Conservation (phyloP, 306 rosid genomes). For the Cicer cuneatum region DNA sequence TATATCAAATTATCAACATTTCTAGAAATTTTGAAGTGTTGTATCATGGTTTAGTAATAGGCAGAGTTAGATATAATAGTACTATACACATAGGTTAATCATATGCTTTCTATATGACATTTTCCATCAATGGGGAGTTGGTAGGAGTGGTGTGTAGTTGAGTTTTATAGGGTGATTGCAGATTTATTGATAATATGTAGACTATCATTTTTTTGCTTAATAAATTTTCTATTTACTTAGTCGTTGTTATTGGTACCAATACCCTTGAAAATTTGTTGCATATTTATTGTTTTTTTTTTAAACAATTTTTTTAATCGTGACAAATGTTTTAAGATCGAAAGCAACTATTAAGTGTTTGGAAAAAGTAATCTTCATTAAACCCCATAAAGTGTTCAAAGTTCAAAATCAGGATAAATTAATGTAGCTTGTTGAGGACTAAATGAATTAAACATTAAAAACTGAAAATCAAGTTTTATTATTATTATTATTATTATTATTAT, state of each 20-base stretch:
- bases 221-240: not conserved
- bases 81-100: constrained; percentile 25
- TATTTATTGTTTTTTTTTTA: not conserved
- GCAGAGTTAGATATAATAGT: constrained; percentile 22
- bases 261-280: not conserved
- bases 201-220: not conserved
- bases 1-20: constrained; percentile 18
- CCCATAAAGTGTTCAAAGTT: too few species aligned
- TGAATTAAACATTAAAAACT: too few species aligned
- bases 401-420: too few species aligned
- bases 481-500: too few species aligned
- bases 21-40: constrained; percentile 26
- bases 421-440: too few species aligned
- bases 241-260: not conserved
- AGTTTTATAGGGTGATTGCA: not conserved
- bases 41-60: constrained; percentile 34
- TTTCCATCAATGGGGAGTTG: not conserved
- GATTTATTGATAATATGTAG: not conserved
- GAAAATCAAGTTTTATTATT: too few species aligned
- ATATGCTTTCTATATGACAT: not conserved
- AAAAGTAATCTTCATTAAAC: not conserved
- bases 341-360: not conserved
- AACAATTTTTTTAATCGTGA: not conserved
- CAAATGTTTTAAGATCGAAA: not conserved
- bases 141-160: not conserved